These are phyloP conservation scores for Penicillium thymicola DNA, from an alignment of 2,329 filamentous ascomycete genomes.

Conservation along the genomic window DNA sequence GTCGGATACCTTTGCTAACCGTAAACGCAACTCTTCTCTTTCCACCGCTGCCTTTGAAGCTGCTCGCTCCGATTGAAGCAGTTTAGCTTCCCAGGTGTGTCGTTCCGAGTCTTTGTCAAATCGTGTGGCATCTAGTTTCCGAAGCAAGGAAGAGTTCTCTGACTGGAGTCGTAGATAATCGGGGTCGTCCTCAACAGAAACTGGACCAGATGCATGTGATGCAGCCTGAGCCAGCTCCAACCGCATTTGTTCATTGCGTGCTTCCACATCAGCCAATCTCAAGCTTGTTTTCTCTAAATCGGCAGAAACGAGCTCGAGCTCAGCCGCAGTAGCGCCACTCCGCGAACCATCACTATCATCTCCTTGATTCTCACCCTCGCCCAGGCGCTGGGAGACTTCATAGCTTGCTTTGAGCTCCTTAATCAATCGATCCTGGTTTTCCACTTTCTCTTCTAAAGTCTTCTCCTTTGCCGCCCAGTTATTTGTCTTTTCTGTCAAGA, in stretches of 20 bases:
- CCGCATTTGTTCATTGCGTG: slow-evolving; percentile 88
- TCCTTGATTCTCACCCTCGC: slow-evolving; percentile 64
- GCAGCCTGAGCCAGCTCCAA: slow-evolving; percentile 87
- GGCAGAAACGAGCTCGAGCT: slow-evolving; percentile 88
- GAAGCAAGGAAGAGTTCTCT: slow-evolving; percentile 87
- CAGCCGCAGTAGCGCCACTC: slow-evolving; percentile 74
- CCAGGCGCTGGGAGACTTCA: slow-evolving; percentile 89
- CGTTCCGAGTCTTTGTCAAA: slow-evolving; percentile 81
- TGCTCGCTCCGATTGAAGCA: slow-evolving; percentile 78
- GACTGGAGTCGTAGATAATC: slow-evolving; percentile 81
- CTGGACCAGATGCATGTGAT: slow-evolving; percentile 59
- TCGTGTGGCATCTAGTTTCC: slow-evolving; percentile 78
- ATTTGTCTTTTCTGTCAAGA: slow-evolving; percentile 87
- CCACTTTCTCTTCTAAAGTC: slow-evolving; percentile 84
- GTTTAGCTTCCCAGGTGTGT: slow-evolving; percentile 69
- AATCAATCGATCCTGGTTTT: slow-evolving; percentile 86
- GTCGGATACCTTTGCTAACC: slow-evolving; percentile 84
- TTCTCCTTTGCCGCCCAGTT: slow-evolving; percentile 97
- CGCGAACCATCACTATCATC: slow-evolving; percentile 60
- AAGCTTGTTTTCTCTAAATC: slow-evolving; percentile 87
- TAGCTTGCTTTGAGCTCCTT: slow-evolving; percentile 97
- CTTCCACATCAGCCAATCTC: slow-evolving; percentile 84
- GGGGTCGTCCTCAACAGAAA: slow-evolving; percentile 80
- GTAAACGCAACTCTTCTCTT: slow-evolving; percentile 72
- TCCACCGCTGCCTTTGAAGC: slow-evolving; percentile 72